Conservation (phyloP, 805 yeast genomes). For the Alloascoidea africana region DNA sequence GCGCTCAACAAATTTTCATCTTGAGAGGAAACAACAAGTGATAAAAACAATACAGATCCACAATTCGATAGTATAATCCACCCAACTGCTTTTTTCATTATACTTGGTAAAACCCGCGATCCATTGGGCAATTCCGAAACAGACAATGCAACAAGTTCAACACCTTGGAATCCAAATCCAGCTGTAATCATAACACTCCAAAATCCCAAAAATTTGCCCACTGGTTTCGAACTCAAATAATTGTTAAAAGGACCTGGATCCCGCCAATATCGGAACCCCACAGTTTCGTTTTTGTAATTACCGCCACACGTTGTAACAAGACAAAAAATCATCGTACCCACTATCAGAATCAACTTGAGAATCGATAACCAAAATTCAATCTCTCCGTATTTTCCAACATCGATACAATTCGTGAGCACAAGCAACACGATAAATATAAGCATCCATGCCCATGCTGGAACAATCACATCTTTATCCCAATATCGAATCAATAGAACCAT, state of each 20-base stretch:
- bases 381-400: conserved; percentile 58
- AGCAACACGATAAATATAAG: conserved; percentile 33
- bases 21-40: background rate
- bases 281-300: background rate
- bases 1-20: background rate
- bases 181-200: conserved; percentile 1
- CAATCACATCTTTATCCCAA: conserved; percentile 30
- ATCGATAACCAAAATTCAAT: conserved; percentile 47
- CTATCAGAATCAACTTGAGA: conserved; percentile 34
- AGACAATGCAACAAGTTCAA: background rate
- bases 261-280: conserved; percentile 1
- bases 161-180: background rate
- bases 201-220: background rate
- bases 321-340: conserved; percentile 35
- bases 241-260: conserved; percentile 1
- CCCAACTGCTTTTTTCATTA: background rate
- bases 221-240: background rate
- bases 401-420: conserved; percentile 36
- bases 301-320: conserved; percentile 1
- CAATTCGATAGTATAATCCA: background rate
- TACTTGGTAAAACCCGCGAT: background rate
- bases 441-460: conserved; percentile 45
- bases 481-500: conserved; percentile 54
- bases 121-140: background rate
- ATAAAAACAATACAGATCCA: background rate